Conservation (phyloP, 352 stramenopile species). For the Thalassiosira hispida region DNA sequence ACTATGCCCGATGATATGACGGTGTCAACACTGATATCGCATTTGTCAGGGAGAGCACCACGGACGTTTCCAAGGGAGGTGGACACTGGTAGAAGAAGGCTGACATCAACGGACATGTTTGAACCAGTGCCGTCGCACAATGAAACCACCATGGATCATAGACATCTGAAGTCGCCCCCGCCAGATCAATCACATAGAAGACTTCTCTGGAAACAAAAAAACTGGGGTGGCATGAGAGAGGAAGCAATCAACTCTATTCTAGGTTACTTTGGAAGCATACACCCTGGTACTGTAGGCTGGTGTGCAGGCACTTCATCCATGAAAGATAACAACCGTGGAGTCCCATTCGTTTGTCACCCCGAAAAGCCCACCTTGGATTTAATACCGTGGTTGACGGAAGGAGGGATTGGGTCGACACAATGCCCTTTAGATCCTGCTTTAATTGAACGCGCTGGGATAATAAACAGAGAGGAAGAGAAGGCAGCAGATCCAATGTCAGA, state of each 20-base stretch:
- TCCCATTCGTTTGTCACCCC: slow-evolving; percentile 50
- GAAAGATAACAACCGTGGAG: slow-evolving; percentile 34
- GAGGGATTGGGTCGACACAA: slow-evolving; percentile 44
- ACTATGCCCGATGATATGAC: slow-evolving; percentile 84
- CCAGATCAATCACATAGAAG: slow-evolving; percentile 48
- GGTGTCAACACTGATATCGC: slow-evolving; percentile 77
- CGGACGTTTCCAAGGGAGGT: slow-evolving; percentile 69
- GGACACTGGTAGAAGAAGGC: slow-evolving; percentile 22
- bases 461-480: neutral
- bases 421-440: slow-evolving; percentile 23
- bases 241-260: slow-evolving; percentile 78
- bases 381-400: slow-evolving; percentile 53
- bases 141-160: slow-evolving; percentile 11
- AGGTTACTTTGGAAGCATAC: slow-evolving; percentile 81
- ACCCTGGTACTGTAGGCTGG: slow-evolving; percentile 79
- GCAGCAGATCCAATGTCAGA: neutral
- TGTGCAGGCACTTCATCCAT: slow-evolving; percentile 68
- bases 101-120: slow-evolving; percentile 7
- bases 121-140: neutral
- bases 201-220: slow-evolving; percentile 67
- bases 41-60: slow-evolving; percentile 70
- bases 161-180: neutral
- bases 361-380: slow-evolving; percentile 55
- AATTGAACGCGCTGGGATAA: neutral
- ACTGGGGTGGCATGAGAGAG: slow-evolving; percentile 74